Percentiles rank a stretch among this genome's conserved stretches.
Evolutionary conservation across 2,329 filamentous ascomycete genomes (phyloP).

Genomic region (Ophiostoma triangulosporum): DNA sequence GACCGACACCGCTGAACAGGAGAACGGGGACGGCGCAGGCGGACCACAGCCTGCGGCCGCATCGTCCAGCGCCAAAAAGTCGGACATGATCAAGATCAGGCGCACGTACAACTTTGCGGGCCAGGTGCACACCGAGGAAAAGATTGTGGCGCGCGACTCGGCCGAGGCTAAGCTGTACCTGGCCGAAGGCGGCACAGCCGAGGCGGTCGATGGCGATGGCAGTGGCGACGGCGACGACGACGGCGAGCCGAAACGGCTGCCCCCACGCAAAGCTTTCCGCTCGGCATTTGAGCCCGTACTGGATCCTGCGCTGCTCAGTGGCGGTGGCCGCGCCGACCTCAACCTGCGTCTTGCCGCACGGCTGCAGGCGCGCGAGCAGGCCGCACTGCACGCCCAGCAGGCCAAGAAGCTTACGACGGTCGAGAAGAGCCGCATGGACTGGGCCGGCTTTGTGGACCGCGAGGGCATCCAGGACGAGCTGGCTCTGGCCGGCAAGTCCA

Average conservation of each 20-base stretch:
- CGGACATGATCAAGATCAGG: slow-evolving; percentile 46
- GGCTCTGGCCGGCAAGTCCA: slow-evolving; percentile 49
- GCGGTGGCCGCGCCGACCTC: slow-evolving; percentile 41
- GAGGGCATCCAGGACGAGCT: slow-evolving; percentile 59
- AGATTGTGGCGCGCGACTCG: slow-evolving; percentile 49
- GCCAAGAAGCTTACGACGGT: slow-evolving; percentile 57
- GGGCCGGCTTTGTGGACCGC: slow-evolving; percentile 58
- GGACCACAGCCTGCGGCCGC: too few species aligned
- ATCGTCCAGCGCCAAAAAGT: slow-evolving; percentile 11
- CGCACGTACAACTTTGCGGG: slow-evolving; percentile 65
- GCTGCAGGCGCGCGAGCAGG: slow-evolving; percentile 30
- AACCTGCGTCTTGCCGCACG: slow-evolving; percentile 41
- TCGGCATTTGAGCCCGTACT: slow-evolving; percentile 48
- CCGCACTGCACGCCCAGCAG: slow-evolving; percentile 21
- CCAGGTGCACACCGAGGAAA: slow-evolving; percentile 58
- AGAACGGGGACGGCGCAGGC: too few species aligned
- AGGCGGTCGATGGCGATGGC: slow-evolving; percentile 17
- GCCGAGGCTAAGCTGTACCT: slow-evolving; percentile 54
- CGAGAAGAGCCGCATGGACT: slow-evolving; percentile 61
- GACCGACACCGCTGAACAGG: neutral
- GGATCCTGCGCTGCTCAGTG: slow-evolving; percentile 33
- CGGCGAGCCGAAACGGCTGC: slow-evolving; percentile 26
- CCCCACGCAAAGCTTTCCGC: slow-evolving; percentile 42
- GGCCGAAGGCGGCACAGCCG: slow-evolving; percentile 31
- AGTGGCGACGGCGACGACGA: slow-evolving; percentile 17